Conservation (phyloP, 352 stramenopile genomes). For the Pythium myriotylum region DNA sequence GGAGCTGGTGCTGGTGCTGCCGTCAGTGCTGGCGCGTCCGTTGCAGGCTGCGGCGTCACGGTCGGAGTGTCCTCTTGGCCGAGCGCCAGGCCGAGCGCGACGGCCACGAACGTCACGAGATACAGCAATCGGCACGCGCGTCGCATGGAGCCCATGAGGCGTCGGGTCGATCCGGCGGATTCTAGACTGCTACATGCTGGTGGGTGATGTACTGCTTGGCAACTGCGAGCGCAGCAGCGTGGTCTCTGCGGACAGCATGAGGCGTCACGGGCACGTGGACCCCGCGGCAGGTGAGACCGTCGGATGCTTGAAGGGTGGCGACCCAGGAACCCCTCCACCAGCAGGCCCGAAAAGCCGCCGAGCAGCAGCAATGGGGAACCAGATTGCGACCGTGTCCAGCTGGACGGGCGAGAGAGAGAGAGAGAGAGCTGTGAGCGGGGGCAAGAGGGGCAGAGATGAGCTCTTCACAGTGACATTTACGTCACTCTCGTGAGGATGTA, state of each 20-base stretch:
- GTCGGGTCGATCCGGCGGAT: background rate
- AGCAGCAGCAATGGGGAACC: background rate
- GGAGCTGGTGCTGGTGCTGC: background rate
- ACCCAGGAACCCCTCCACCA: background rate
- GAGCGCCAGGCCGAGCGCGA: background rate
- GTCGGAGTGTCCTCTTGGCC: background rate
- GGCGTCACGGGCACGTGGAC: background rate
- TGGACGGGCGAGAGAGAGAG: background rate
- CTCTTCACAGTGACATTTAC: conserved; percentile 17
- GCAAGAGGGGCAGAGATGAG: too few species aligned
- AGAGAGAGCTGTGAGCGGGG: too few species aligned
- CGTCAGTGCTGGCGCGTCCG: background rate
- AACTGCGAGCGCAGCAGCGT: background rate
- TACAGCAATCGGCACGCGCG: too few species aligned
- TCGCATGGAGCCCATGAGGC: too few species aligned
- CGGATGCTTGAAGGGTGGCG: background rate
- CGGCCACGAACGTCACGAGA: background rate
- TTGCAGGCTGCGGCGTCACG: background rate
- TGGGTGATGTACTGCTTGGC: background rate
- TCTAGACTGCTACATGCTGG: background rate
- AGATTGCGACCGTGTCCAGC: background rate
- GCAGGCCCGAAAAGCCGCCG: background rate
- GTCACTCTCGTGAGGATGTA: conserved; percentile 20
- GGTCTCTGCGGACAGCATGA: conserved; percentile 10
- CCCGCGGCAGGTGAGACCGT: background rate